Evolutionary conservation across 225 moss, liverwort and hornwort species (phyloP).

Genomic region (Lunularia cruciata): DNA sequence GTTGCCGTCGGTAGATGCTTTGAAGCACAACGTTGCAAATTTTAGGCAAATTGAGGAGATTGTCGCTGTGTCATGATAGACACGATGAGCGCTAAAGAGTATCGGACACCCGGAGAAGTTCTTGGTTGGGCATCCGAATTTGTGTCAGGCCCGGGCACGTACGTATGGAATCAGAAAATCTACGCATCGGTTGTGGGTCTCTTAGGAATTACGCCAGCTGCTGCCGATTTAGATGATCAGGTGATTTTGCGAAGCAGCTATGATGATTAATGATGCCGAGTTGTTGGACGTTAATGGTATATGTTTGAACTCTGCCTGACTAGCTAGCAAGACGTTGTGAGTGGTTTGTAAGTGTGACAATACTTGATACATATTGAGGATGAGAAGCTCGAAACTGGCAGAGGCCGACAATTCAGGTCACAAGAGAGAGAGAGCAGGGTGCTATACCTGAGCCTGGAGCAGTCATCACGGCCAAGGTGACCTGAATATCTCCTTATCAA

Average conservation of each 20-base stretch:
- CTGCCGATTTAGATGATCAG: constrained; percentile 52
- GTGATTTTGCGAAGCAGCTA: too few species aligned
- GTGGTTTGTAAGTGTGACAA: too few species aligned
- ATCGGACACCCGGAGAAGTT: constrained; percentile 77
- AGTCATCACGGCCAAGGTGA: constrained; percentile 86
- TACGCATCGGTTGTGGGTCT: constrained; percentile 82
- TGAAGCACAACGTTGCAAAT: too few species aligned
- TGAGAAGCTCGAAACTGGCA: constrained; percentile 26
- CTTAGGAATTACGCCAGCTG: constrained; percentile 49
- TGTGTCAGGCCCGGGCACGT: constrained; percentile 70
- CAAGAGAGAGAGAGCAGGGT: constrained; percentile 74
- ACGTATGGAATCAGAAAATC: constrained; percentile 71
- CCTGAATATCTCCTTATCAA: not conserved
- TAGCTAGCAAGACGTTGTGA: not conserved
- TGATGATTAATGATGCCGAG: too few species aligned
- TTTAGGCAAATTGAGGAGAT: not conserved
- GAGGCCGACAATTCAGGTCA: constrained; percentile 82
- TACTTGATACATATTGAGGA: not conserved
- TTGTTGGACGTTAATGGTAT: too few species aligned
- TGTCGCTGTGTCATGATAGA: not conserved
- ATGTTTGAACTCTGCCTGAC: not conserved
- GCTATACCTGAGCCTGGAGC: constrained; percentile 86
- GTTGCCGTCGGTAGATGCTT: too few species aligned
- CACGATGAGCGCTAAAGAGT: constrained; percentile 52
- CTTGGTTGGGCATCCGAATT: constrained; percentile 64